These are phyloP conservation scores for Citrus hindsii DNA, from an alignment of 345 rosid species.

Conservation along the genomic window DNA sequence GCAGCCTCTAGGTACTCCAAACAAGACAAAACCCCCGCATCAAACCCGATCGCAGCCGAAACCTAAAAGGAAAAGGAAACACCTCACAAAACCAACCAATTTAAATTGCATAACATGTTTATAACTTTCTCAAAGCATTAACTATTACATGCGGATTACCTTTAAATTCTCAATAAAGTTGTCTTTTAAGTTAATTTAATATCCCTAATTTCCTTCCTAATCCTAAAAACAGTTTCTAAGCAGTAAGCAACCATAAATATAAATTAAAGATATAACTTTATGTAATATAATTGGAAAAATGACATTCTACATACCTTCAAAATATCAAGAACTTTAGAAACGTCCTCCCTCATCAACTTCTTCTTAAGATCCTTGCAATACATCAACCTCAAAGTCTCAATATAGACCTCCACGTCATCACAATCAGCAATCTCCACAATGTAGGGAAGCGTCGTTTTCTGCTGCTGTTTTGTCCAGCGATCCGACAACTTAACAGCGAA, in stretches of 20 bases:
- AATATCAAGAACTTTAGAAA: constrained; percentile 80
- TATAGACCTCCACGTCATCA: constrained; percentile 93
- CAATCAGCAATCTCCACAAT: constrained; percentile 96
- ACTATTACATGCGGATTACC: neutral
- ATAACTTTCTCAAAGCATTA: neutral
- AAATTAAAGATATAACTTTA: too few relatives aligned
- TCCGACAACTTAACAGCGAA: constrained; percentile 79
- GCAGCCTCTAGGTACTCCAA: constrained; percentile 98
- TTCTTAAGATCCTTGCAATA: constrained; percentile 90
- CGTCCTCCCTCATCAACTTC: constrained; percentile 91
- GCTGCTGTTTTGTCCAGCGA: constrained; percentile 74
- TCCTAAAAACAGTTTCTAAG: constrained; percentile 8
- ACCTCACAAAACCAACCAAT: constrained; percentile 22
- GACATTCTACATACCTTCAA: constrained; percentile 53
- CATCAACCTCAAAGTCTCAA: constrained; percentile 92
- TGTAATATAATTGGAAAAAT: too few relatives aligned
- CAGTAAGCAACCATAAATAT: neutral
- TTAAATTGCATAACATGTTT: neutral
- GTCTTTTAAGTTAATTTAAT: neutral
- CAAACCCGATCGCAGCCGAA: constrained; percentile 93
- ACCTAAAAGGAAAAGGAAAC: constrained; percentile 46
- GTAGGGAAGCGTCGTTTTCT: constrained; percentile 47
- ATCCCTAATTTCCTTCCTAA: neutral
- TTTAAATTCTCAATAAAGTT: neutral
- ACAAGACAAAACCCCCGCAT: constrained; percentile 94